phyloP scores from a whole-genome alignment of 2,329 filamentous ascomycete species.

The Pseudogymnoascus sp. region DNA sequence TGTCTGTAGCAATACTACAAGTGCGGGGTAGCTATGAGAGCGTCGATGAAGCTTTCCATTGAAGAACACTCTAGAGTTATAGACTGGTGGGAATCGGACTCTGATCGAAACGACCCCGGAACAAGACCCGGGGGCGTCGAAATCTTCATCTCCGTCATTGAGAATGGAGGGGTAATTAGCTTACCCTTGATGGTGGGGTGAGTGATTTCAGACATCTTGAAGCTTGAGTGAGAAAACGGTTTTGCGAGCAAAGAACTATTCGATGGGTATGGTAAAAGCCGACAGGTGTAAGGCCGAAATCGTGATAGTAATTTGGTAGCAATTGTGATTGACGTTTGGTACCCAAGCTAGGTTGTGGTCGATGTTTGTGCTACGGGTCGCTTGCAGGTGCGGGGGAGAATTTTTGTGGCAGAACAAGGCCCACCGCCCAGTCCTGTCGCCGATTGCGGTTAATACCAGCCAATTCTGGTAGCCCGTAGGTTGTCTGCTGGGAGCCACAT shows the following conservation, averaged over 20 bases:
- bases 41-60: not conserved
- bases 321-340: slow-evolving; percentile 4
- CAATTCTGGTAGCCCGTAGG: not conserved
- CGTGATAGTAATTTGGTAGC: not conserved
- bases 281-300: not conserved
- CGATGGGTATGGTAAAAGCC: not conserved
- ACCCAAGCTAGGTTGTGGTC: slow-evolving; percentile 1
- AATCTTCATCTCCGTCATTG: not conserved
- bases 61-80: not conserved
- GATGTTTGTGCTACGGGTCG: slow-evolving; percentile 1
- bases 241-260: not conserved
- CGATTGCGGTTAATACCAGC: not conserved
- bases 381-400: slow-evolving; percentile 6
- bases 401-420: slow-evolving; percentile 1
- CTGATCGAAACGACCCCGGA: not conserved
- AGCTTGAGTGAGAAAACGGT: slow-evolving; percentile 8
- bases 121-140: not conserved
- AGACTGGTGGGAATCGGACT: not conserved
- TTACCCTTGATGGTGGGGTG: slow-evolving; percentile 51
- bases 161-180: slow-evolving; percentile 26
- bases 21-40: slow-evolving; percentile 5
- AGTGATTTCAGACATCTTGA: slow-evolving; percentile 44
- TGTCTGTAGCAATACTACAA: slow-evolving; percentile 2
- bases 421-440: not conserved
- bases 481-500: not conserved